Evolutionary conservation across 2,329 filamentous ascomycete species (phyloP), one percentile per base, ranked within the genome.

Genomic region (Cephalotrichum gorgonifer): DNA sequence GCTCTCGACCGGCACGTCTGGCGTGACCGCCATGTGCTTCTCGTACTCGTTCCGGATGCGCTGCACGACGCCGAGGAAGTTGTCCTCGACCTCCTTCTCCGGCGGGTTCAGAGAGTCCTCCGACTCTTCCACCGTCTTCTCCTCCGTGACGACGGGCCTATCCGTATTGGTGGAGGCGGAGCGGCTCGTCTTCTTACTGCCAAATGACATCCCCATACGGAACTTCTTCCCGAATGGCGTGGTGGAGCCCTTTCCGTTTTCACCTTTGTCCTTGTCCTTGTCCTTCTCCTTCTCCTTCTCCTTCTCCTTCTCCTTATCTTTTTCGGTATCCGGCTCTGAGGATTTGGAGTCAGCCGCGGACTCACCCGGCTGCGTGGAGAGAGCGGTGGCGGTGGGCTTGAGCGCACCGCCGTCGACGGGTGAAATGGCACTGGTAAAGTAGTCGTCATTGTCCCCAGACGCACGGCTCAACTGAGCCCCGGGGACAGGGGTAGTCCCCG

Each of bases 151-250:
- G 1, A 78, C 78, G 0, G 87, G 82, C 62, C 93, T 94, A 52
- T 86, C 80, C 0, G 78, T 78, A 5, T 63, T 59, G 42, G 65
- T 63, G 4, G 83, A 83, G 4, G 76, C 71, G 2, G 83, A 83
- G 15, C 88, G 79, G 12, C 81, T 81, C 14, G 91, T 73, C 65
- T 95, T 95, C 71, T 94, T 96, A 58, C 83, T 85, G 56, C 84
- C 83, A 59, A 91, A 89, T 1, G 83, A 81, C 53, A 57, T 58
- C 52, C 74, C 77, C 79, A 87, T 85, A 44, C 85, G 81, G 64
- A 95, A 90, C 67, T 91, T 93, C 68, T 90, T 93, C 41, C 85
- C 81, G 62, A 95, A 94, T 6, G 88, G 71, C 2, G 77, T 83
- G 49, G 73, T 69, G 4, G 70, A 69, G 2, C 72, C 68, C 56